These are phyloP conservation scores for Rutstroemia sp. DNA, from an alignment of 2,329 filamentous ascomycete genomes.

Conservation along the genomic window DNA sequence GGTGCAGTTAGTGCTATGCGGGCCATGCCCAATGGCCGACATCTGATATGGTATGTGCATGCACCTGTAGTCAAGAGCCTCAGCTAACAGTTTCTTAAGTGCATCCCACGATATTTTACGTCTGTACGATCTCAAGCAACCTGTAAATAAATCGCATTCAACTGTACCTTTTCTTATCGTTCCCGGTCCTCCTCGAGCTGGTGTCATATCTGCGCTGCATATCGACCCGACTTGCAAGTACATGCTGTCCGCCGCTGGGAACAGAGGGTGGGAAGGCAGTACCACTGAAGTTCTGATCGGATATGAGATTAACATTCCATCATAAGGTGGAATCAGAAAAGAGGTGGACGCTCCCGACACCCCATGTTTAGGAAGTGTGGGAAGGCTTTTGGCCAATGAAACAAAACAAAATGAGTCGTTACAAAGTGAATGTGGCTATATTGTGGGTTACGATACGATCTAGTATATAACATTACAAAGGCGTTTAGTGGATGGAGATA, in stretches of 20 bases:
- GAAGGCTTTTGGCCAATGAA: background rate
- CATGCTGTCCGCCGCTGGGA: constrained; percentile 88
- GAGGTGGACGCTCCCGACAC: background rate
- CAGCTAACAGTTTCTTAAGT: constrained; percentile 35
- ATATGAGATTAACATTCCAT: constrained; percentile 65
- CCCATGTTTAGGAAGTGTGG: background rate
- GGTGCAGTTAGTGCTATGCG: constrained; percentile 82
- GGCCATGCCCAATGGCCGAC: constrained; percentile 86
- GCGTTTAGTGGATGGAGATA: constrained; percentile 6
- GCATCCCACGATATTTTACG: constrained; percentile 90
- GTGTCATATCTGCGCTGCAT: constrained; percentile 79
- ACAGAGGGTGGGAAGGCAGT: constrained; percentile 88
- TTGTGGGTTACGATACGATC: background rate
- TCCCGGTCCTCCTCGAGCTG: constrained; percentile 74
- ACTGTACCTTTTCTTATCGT: constrained; percentile 94
- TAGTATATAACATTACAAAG: background rate
- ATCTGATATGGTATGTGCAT: constrained; percentile 68
- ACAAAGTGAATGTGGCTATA: background rate
- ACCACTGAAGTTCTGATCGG: constrained; percentile 87
- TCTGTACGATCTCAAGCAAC: constrained; percentile 75
- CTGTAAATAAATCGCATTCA: constrained; percentile 59
- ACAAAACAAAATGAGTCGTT: background rate
- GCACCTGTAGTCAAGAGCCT: constrained; percentile 7
- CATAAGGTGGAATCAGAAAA: background rate
- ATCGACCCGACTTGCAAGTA: constrained; percentile 83